A percentile compares a stretch with the other conserved stretches of the same genome.
phyloP scores from a whole-genome alignment of 129 eudicot genomes.

The Tagetes patula region DNA sequence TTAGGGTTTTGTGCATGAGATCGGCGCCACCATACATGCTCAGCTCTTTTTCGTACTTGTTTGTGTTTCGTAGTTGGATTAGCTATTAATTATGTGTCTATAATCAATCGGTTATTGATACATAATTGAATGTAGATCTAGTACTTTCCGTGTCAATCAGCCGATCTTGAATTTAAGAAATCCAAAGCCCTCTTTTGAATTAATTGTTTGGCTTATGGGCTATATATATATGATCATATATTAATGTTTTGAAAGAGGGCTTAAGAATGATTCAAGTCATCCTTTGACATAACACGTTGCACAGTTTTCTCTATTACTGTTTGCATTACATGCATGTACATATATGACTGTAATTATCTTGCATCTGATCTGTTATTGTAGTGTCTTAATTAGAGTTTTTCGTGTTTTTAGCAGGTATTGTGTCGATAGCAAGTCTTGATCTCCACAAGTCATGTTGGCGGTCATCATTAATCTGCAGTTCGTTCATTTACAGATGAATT shows the following conservation, averaged over 20 bases:
- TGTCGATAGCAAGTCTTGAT: no score
- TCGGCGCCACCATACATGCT: neutral
- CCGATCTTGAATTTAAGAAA: neutral
- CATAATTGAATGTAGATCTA: slow-evolving; percentile 17
- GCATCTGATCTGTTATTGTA: no score
- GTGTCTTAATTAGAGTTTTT: no score
- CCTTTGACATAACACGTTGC: neutral
- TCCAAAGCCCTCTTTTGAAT: neutral
- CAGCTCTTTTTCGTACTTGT: neutral
- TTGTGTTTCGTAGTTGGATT: neutral
- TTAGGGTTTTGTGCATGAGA: slow-evolving; percentile 12
- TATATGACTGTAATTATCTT: no score
- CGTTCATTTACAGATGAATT: no score
- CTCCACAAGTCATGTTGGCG: no score
- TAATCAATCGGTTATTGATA: neutral
- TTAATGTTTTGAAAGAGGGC: neutral
- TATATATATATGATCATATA: neutral
- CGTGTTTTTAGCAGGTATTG: no score
- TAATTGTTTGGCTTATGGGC: neutral
- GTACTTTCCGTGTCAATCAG: neutral
- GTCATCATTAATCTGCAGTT: no score
- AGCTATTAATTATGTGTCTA: neutral
- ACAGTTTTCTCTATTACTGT: neutral
- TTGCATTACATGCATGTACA: neutral
- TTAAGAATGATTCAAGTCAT: neutral